Conservation (phyloP, 2,329 filamentous ascomycete species). For the Aurifilum marmelostoma region DNA sequence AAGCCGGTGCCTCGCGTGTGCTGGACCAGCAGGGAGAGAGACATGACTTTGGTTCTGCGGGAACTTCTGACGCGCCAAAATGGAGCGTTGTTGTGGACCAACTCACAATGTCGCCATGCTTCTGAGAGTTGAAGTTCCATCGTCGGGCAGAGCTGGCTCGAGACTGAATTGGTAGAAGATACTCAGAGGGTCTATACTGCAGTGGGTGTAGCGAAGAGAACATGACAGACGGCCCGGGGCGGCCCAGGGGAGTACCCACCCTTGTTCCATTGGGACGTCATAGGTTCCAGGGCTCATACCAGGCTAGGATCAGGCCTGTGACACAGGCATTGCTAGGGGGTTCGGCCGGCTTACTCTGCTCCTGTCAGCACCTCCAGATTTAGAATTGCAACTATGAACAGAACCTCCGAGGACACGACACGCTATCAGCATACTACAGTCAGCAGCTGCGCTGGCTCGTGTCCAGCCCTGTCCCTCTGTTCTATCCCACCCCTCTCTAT, state of each 20-base stretch:
- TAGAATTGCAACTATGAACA: not conserved
- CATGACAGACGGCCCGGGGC: not conserved
- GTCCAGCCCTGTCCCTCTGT: not conserved
- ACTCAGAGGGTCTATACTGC: not conserved
- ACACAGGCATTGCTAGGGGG: not conserved
- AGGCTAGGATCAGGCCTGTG: constrained; percentile 22
- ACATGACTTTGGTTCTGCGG: not conserved
- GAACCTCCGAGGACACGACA: not conserved
- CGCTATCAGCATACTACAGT: not conserved
- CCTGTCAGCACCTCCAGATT: not conserved
- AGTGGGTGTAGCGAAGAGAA: not conserved
- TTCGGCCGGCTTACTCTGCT: not conserved
- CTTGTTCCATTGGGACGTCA: constrained; percentile 19
- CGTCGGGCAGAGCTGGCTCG: not conserved
- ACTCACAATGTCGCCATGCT: too few species aligned
- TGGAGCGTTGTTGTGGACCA: not conserved
- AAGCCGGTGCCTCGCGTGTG: not conserved
- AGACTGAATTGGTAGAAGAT: not conserved
- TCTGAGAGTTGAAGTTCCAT: too few species aligned
- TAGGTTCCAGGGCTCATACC: constrained; percentile 11
- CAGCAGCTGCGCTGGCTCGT: not conserved
- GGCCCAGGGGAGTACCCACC: not conserved
- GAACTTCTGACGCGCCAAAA: not conserved
- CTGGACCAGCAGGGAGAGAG: constrained; percentile 2
- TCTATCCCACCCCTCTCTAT: not conserved